Evolutionary conservation across 2,329 filamentous ascomycete genomes (phyloP).

Genomic region (Talaromyces amestolkiae): DNA sequence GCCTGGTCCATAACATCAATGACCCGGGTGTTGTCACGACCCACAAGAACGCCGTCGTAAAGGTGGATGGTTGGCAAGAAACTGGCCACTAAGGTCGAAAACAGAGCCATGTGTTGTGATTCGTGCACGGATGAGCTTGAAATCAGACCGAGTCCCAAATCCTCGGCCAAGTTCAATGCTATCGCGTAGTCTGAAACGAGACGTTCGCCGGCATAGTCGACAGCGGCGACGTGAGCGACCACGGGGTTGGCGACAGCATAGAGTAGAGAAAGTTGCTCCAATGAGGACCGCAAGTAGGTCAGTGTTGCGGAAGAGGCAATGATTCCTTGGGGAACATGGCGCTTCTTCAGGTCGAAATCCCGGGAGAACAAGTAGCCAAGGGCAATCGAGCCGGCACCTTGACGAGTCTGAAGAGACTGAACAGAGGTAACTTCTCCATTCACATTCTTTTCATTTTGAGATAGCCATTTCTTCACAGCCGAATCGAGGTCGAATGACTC

Average conservation of each 20-base stretch:
- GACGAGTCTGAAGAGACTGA: slow-evolving; percentile 77
- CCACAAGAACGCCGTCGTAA: slow-evolving; percentile 81
- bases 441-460: slow-evolving; percentile 69
- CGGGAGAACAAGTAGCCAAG: slow-evolving; percentile 97
- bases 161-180: slow-evolving; percentile 77
- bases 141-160: slow-evolving; percentile 82
- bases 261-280: slow-evolving; percentile 88
- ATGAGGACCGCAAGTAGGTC: slow-evolving; percentile 71
- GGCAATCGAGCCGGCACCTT: slow-evolving; percentile 85
- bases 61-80: slow-evolving; percentile 81
- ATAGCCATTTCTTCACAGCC: slow-evolving; percentile 75
- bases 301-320: slow-evolving; percentile 82
- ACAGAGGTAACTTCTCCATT: slow-evolving; percentile 77
- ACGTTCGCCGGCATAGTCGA: slow-evolving; percentile 73
- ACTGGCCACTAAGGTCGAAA: slow-evolving; percentile 75
- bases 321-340: slow-evolving; percentile 86
- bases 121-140: slow-evolving; percentile 85
- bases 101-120: slow-evolving; percentile 91
- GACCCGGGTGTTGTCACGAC: slow-evolving; percentile 76
- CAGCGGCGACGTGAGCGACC: slow-evolving; percentile 85
- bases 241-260: slow-evolving; percentile 92
- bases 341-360: slow-evolving; percentile 89
- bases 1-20: slow-evolving; percentile 75
- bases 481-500: slow-evolving; percentile 88
- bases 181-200: slow-evolving; percentile 85